Evolutionary conservation across 371 early-diverging fungal genomes (phyloP).

Genomic region (Mucor plumbeus): DNA sequence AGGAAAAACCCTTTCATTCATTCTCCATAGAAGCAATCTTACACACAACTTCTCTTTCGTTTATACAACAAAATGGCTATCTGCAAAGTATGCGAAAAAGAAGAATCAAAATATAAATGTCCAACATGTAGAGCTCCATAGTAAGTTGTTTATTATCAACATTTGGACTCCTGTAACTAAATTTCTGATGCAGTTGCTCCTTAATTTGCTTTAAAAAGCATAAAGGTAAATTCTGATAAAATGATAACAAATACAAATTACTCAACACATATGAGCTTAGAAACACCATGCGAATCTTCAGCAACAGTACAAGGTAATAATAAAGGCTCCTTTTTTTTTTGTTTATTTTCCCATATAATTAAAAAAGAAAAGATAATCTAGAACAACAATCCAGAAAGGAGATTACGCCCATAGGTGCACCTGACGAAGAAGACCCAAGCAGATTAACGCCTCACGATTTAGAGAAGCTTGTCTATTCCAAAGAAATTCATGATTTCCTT

Average conservation of each 20-base stretch:
- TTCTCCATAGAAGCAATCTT: not conserved
- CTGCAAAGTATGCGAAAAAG: conserved; percentile 40
- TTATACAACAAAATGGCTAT: conserved; percentile 20
- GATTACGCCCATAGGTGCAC: conserved; percentile 20
- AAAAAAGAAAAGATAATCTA: not conserved
- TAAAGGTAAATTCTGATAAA: conserved; percentile 32
- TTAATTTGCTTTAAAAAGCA: conserved; percentile 48
- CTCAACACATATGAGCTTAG: not conserved
- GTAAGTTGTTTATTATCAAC: conserved; percentile 23
- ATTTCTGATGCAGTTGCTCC: conserved; percentile 35
- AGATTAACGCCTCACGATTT: conserved; percentile 30
- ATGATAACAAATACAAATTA: not conserved
- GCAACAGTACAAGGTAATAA: not conserved
- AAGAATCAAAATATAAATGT: conserved; percentile 48
- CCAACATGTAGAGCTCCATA: conserved; percentile 44
- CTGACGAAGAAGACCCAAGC: conserved; percentile 43
- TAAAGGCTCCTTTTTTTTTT: not conserved
- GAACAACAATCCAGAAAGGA: conserved; percentile 14
- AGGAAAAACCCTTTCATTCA: not conserved
- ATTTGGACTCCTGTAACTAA: not conserved
- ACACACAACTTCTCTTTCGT: not conserved
- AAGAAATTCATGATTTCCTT: conserved; percentile 39
- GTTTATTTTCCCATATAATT: conserved; percentile 4
- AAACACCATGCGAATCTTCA: conserved; percentile 24
- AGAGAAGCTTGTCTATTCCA: conserved; percentile 30